phyloP scores from a whole-genome alignment of 768 basidiomycete genomes.

The Termitomyces sp. region DNA sequence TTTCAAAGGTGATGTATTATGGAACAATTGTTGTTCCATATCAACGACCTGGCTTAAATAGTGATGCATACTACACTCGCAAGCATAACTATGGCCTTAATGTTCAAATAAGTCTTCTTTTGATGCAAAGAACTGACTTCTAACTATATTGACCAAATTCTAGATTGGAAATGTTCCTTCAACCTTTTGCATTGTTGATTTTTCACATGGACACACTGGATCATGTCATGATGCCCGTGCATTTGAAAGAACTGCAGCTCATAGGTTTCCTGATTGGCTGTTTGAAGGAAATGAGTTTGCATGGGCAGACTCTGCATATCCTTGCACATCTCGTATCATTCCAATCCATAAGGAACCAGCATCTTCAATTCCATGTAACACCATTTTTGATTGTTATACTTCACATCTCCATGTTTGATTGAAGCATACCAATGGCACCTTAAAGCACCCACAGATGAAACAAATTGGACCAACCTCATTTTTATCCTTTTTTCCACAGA shows the following conservation, averaged over 20 bases:
- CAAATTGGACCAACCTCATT: background rate
- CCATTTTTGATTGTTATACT: background rate
- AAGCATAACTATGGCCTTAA: background rate
- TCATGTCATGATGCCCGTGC: constrained; percentile 32
- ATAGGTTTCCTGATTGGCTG: constrained; percentile 8
- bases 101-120: background rate
- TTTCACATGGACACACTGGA: constrained; percentile 28
- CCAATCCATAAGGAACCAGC: background rate
- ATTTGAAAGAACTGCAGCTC: constrained; percentile 26
- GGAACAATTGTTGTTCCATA: background rate
- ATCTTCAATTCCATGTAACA: background rate
- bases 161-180: constrained; percentile 33
- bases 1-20: background rate
- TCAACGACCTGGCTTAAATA: background rate
- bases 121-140: background rate
- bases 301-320: background rate
- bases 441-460: background rate
- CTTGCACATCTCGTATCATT: background rate
- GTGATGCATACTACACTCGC: background rate
- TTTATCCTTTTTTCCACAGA: background rate
- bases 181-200: constrained; percentile 27
- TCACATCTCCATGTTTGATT: background rate
- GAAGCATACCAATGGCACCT: too few relatives aligned
- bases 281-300: background rate
- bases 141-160: background rate